Conservation (phyloP, 2,329 filamentous ascomycete species). For the Colletotrichum abscissum region DNA sequence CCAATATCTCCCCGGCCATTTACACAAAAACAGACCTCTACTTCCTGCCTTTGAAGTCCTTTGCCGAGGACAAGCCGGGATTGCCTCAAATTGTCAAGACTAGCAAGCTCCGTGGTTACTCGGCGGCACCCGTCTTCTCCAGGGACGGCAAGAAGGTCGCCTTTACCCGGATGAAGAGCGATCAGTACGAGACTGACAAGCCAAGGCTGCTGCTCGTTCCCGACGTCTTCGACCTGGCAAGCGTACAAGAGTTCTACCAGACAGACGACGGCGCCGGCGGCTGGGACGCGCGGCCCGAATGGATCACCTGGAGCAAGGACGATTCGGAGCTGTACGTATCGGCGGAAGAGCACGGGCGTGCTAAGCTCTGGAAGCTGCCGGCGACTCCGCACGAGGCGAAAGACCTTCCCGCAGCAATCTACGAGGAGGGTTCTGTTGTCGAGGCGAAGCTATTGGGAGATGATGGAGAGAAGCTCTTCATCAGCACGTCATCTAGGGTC, state of each 20-base stretch:
- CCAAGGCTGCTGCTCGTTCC: slow-evolving; percentile 74
- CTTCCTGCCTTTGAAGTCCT: slow-evolving; percentile 73
- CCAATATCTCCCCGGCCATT: slow-evolving; percentile 75
- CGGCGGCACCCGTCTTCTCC: slow-evolving; percentile 77
- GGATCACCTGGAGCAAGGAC: slow-evolving; percentile 67
- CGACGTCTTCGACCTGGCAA: slow-evolving; percentile 67
- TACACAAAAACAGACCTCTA: slow-evolving; percentile 88
- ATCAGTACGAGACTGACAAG: slow-evolving; percentile 86
- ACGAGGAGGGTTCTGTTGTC: slow-evolving; percentile 64
- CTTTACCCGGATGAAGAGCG: slow-evolving; percentile 82
- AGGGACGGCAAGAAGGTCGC: slow-evolving; percentile 76
- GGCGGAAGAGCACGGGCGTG: slow-evolving; percentile 76
- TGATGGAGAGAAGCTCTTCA: slow-evolving; percentile 62
- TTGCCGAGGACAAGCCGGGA: slow-evolving; percentile 63
- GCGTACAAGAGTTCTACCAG: slow-evolving; percentile 71
- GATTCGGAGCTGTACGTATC: slow-evolving; percentile 76
- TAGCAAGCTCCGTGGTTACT: slow-evolving; percentile 72
- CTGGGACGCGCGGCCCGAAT: slow-evolving; percentile 70
- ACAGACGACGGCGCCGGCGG: slow-evolving; percentile 71
- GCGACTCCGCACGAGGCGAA: slow-evolving; percentile 62
- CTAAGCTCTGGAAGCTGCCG: slow-evolving; percentile 71
- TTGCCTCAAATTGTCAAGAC: slow-evolving; percentile 66
- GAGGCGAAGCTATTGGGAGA: slow-evolving; percentile 64
- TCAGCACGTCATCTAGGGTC: slow-evolving; percentile 75
- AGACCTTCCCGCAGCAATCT: slow-evolving; percentile 61